Evolutionary conservation across 768 basidiomycete genomes (phyloP), one percentile per base, ranked within the genome.

Genomic region (Suillus americanus): DNA sequence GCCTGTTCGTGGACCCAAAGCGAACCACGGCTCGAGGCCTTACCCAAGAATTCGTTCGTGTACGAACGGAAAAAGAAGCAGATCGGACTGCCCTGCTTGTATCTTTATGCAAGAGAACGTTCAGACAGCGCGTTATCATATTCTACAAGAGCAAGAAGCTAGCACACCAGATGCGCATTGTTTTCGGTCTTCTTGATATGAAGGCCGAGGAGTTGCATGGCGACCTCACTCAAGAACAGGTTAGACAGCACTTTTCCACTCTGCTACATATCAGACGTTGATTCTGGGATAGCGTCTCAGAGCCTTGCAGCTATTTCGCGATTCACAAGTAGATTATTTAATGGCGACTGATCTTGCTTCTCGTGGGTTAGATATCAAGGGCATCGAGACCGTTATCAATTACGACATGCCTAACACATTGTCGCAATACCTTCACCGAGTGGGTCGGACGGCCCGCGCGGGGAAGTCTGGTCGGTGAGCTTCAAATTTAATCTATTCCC

Each of bases 301-400:
- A 77, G 89, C 95, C 2, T 83, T 99, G 38, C 90, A 92, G 70
- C 81, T 84, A 60, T 99, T 99, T 80, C 89, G 94, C 64, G 92
- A 94, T 66, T 91, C 94, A 23, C 74, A 83, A 33, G 92, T 92
- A n/a, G 92, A 95, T 75, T 99, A 88, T 76, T 81, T 99, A 10
- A 91, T 99, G 84, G 97, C 96, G 3, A 99, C 97, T 1, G 97
- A 99, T 74, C 80, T 99, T 41, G 97, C 97, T 38, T 92, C 95
- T 62, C 89, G 95, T 65, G 94, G 97, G 77, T 83, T 99, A 35
- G 97, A 99, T 78, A 97, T 99, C 81, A 97, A 96, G 74, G 96
- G 96, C 18, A 89, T 98, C 30, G 94, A 99, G 73, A 95, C 95
- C 3, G 94, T 99, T 66, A 95, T 99, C 75, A 99, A 99, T 77